A percentile compares a stretch with the other conserved stretches of the same genome.
phyloP scores from a whole-genome alignment of 306 rosid genomes.

The Vicia faba region DNA sequence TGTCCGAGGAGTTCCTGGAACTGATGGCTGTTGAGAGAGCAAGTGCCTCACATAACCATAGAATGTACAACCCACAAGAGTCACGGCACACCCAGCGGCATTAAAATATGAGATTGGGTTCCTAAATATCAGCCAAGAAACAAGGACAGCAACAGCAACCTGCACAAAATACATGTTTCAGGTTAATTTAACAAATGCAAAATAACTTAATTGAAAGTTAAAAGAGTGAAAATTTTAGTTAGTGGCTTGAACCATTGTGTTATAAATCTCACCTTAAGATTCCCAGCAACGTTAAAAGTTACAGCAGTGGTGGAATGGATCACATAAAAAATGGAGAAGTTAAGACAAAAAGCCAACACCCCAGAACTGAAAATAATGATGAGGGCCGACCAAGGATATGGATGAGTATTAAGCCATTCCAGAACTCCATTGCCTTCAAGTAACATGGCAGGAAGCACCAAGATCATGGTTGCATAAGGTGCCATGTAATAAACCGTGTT shows the following conservation, averaged over 20 bases:
- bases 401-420: constrained; percentile 82
- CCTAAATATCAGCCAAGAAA: constrained; percentile 89
- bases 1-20: constrained; percentile 77
- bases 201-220: constrained; percentile 4
- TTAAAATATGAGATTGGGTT: constrained; percentile 85
- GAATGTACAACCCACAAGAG: constrained; percentile 93
- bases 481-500: constrained; percentile 99
- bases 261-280: constrained; percentile 79
- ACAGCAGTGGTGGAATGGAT: constrained; percentile 98
- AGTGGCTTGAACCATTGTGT: constrained; percentile 15
- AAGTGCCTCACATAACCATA: constrained; percentile 85
- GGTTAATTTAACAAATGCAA: neutral
- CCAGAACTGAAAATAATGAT: constrained; percentile 87
- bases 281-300: constrained; percentile 96
- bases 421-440: constrained; percentile 89
- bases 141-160: constrained; percentile 97
- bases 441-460: constrained; percentile 86
- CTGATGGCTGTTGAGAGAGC: constrained; percentile 79
- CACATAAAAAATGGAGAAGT: constrained; percentile 95
- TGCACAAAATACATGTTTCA: constrained; percentile 38
- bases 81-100: constrained; percentile 79
- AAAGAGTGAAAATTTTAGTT: neutral
- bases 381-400: constrained; percentile 67
- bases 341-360: constrained; percentile 92
- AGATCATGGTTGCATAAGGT: constrained; percentile 94